These are phyloP conservation scores for Lodderomyces pseudojiufengensis DNA, from an alignment of 1,139 yeast species.

Conservation along the genomic window DNA sequence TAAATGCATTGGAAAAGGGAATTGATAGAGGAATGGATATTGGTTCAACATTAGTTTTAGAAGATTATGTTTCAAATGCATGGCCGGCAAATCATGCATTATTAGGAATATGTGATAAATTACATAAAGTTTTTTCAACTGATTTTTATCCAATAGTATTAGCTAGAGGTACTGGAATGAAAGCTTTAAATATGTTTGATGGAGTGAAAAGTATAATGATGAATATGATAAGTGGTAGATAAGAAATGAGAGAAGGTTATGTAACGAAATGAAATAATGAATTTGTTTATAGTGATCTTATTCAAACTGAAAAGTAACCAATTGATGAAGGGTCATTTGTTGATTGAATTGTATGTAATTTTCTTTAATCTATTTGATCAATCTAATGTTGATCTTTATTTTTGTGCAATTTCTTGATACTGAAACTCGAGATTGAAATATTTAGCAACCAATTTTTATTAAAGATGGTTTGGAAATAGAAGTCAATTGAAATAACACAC, in stretches of 20 bases:
- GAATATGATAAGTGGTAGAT: constrained; percentile 30
- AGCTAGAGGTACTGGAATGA: constrained; percentile 73
- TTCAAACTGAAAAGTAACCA: no score
- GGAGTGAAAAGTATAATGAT: constrained; percentile 55
- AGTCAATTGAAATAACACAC: no score
- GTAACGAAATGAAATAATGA: no score
- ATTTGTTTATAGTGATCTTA: no score
- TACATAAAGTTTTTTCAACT: constrained; percentile 82
- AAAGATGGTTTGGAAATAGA: no score
- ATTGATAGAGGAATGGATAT: constrained; percentile 79
- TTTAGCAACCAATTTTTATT: no score
- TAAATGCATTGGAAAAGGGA: constrained; percentile 67
- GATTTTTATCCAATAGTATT: constrained; percentile 72
- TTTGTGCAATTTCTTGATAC: no score
- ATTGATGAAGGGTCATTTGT: no score
- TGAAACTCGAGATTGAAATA: no score
- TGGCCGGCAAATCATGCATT: constrained; percentile 77
- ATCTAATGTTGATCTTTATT: no score
- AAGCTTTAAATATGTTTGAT: constrained; percentile 58
- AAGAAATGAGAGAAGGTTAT: constrained; percentile 3
- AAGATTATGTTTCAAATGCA: constrained; percentile 78
- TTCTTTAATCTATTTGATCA: no score
- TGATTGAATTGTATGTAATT: no score
- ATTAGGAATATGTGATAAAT: constrained; percentile 85
- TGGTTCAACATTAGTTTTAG: constrained; percentile 78